These are phyloP conservation scores for Usnea hakonensis DNA, from an alignment of 495 filamentous ascomycete genomes.

Conservation along the genomic window DNA sequence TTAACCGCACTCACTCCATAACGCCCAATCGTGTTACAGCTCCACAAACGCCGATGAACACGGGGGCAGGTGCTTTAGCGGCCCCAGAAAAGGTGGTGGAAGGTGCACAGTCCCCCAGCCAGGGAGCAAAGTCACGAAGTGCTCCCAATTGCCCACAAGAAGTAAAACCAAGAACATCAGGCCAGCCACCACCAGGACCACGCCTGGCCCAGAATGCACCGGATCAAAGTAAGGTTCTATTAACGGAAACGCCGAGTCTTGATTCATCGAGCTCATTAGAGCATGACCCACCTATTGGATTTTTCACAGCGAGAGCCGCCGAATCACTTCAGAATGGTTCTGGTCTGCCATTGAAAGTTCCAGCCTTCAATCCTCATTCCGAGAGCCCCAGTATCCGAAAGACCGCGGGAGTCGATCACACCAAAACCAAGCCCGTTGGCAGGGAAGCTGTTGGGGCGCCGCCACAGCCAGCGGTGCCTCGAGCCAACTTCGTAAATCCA, in stretches of 20 bases:
- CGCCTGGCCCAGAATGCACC: neutral
- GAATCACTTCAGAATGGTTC: conserved; percentile 38
- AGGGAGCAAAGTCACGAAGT: conserved; percentile 26
- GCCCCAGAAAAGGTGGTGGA: neutral
- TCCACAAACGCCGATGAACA: conserved; percentile 9
- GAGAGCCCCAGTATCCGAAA: conserved; percentile 85
- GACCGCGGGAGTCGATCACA: conserved; percentile 82
- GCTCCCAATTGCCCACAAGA: conserved; percentile 28
- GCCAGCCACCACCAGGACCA: conserved; percentile 22
- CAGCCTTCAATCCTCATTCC: conserved; percentile 69
- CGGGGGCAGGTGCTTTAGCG: neutral
- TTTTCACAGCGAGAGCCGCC: conserved; percentile 71
- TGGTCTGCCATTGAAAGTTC: conserved; percentile 38
- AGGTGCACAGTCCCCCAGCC: neutral
- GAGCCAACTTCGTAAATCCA: conserved; percentile 59
- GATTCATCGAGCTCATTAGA: conserved; percentile 12
- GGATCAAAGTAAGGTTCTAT: neutral
- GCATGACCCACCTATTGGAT: conserved; percentile 45
- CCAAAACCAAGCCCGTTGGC: conserved; percentile 57
- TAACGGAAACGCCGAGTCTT: conserved; percentile 8
- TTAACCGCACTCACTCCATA: neutral
- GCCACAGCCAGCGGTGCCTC: conserved; percentile 30
- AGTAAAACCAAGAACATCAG: conserved; percentile 17
- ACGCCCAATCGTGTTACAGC: neutral
- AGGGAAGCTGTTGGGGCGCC: conserved; percentile 36